These are phyloP conservation scores for Detonula confervacea DNA, from an alignment of 352 stramenopile genomes.

Conservation along the genomic window DNA sequence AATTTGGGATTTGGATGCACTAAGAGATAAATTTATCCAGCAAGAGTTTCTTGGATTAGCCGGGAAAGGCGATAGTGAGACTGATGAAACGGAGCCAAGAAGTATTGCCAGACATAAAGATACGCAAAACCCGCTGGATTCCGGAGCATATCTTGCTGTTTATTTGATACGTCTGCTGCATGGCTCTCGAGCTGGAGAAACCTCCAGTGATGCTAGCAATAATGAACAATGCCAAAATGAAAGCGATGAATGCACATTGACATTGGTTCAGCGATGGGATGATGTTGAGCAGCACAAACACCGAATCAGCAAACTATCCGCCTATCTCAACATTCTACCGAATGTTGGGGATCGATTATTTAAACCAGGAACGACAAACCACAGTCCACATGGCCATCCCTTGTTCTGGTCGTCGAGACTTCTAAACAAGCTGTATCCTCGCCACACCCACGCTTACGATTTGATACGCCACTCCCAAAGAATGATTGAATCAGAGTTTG, in stretches of 20 bases:
- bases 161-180: constrained; percentile 61
- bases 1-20: constrained; percentile 82
- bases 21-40: constrained; percentile 67
- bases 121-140: constrained; percentile 61
- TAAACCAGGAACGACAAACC: background rate
- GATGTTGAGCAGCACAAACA: constrained; percentile 25
- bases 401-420: constrained; percentile 44
- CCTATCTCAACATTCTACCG: constrained; percentile 62
- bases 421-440: constrained; percentile 47
- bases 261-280: constrained; percentile 13
- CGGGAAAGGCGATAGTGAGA: background rate
- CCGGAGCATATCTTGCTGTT: constrained; percentile 67
- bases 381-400: constrained; percentile 60
- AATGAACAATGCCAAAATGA: constrained; percentile 13
- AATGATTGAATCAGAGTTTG: constrained; percentile 72
- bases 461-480: constrained; percentile 58
- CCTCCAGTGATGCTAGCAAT: background rate
- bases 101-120: constrained; percentile 46
- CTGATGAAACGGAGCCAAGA: constrained; percentile 18
- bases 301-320: constrained; percentile 19
- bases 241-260: constrained; percentile 12
- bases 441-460: constrained; percentile 56
- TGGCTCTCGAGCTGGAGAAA: constrained; percentile 10
- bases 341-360: constrained; percentile 50
- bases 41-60: constrained; percentile 55